These are phyloP conservation scores for Saprolegnia diclina DNA, from an alignment of 352 stramenopile species.

Conservation along the genomic window DNA sequence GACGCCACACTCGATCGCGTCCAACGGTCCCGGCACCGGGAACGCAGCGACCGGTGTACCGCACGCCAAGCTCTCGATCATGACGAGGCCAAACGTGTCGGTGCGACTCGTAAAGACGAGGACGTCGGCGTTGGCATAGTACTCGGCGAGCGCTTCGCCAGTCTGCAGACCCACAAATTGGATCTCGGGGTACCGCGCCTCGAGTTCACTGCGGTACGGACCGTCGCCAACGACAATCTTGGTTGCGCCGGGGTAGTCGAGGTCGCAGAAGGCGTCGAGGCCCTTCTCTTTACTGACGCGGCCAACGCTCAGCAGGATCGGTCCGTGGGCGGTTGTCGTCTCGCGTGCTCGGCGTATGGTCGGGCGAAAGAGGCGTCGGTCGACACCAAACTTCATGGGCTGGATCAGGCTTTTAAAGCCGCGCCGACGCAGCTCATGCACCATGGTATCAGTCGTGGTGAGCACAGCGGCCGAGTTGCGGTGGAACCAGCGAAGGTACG, in stretches of 20 bases:
- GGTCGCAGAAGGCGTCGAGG: slow-evolving; percentile 6
- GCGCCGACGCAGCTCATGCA: neutral
- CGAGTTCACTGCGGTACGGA: neutral
- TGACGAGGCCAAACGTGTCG: slow-evolving; percentile 15
- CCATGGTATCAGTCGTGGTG: slow-evolving; percentile 3
- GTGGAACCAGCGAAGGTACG: slow-evolving; percentile 9
- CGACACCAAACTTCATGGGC: slow-evolving; percentile 11
- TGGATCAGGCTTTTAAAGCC: neutral
- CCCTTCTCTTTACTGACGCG: slow-evolving; percentile 11
- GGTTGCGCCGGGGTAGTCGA: slow-evolving; percentile 3
- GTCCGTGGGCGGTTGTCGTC: neutral
- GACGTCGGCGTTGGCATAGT: neutral
- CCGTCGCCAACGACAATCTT: slow-evolving; percentile 13
- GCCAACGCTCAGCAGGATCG: neutral
- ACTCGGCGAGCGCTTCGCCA: neutral
- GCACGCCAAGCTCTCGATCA: slow-evolving; percentile 7
- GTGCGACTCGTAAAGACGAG: slow-evolving; percentile 11
- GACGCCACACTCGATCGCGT: slow-evolving; percentile 1
- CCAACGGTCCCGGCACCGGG: neutral
- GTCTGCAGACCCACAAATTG: neutral
- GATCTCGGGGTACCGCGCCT: slow-evolving; percentile 3
- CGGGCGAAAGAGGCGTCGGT: neutral
- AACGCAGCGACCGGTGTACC: slow-evolving; percentile 7
- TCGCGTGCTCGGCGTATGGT: neutral
- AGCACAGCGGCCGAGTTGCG: neutral